Evolutionary conservation across 805 yeast genomes (phyloP), one percentile per base, ranked within the genome.

Genomic region (Barnettozyma botsteinii): DNA sequence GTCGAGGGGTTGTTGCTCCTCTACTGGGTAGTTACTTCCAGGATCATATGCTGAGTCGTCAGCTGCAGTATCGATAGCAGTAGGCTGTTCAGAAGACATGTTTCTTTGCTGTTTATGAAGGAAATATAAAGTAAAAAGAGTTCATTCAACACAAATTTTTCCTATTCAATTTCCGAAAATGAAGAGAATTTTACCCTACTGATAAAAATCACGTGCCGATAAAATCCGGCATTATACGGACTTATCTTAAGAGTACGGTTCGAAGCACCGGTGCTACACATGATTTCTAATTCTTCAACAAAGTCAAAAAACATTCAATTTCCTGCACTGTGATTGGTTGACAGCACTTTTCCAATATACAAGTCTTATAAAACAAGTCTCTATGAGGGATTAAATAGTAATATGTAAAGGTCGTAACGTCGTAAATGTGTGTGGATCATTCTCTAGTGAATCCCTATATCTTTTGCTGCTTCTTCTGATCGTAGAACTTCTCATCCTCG

Each of bases 401-500:
- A 22, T 21, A 19, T 12, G 14, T 28, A 21, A 15, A 25, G 31
- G 38, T 39, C 41, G 35, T 29, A 35, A 40, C 43, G 43, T 35
- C 38, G 30, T 32, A 23, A 28, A 38, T 23, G 20, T 23, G 23
- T 27, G 23, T 21, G 24, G 29, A 14, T 14, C 27, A 10, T 31
- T 26, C 18, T 15, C 19, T 29, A 12, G 22, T 26, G 25, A 21
- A 7, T 21, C 23, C 14, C 20, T 32, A 33, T 35, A 33, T 32
- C 39, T 33, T 32, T 25, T 44, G 39, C 21, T 37, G 27, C 19
- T 41, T 39, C 37, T 40, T 31, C 22, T 45, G 43, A 35, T 50
- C 49, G 29, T 56, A 59, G 35, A 47, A 38, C 37, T 50, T 50
- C 19, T 64, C 67, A 39, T 67, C 61, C 39, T 66, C 70, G 31